Evolutionary conservation across 2,329 filamentous ascomycete species (phyloP).

Genomic region (Aspergillus sp.): DNA sequence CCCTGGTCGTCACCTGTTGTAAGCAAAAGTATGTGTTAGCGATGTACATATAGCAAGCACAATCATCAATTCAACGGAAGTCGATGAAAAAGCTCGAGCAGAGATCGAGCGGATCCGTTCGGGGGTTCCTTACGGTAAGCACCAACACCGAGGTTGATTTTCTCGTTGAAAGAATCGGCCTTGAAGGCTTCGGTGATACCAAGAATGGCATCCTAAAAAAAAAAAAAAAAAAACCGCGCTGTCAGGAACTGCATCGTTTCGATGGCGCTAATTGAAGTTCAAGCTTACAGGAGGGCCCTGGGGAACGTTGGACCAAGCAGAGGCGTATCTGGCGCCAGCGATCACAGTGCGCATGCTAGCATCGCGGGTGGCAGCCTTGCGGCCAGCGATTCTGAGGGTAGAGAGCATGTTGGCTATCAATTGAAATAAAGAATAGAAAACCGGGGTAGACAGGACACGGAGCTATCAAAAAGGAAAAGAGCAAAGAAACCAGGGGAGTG

Average conservation of each 20-base stretch:
- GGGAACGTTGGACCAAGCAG: slow-evolving; percentile 86
- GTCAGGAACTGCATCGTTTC: slow-evolving; percentile 23
- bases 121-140: slow-evolving; percentile 69
- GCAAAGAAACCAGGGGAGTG: slow-evolving; percentile 6
- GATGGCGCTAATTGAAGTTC: slow-evolving; percentile 5
- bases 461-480: slow-evolving; percentile 1
- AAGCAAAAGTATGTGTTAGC: background rate
- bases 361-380: slow-evolving; percentile 40
- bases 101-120: background rate
- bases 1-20: slow-evolving; percentile 75
- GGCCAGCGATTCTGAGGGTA: slow-evolving; percentile 46
- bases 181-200: slow-evolving; percentile 96
- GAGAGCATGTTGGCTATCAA: slow-evolving; percentile 44
- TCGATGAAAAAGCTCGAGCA: background rate
- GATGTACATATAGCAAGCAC: background rate
- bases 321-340: slow-evolving; percentile 61
- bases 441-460: slow-evolving; percentile 3
- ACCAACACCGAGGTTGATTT: slow-evolving; percentile 98
- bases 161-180: slow-evolving; percentile 86
- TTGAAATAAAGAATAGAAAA: background rate
- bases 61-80: background rate
- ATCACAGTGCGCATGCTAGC: slow-evolving; percentile 39
- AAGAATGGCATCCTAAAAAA: slow-evolving; percentile 46
- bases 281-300: slow-evolving; percentile 87
- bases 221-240: slow-evolving; percentile 12